Evolutionary conservation across 495 filamentous ascomycete species (phyloP).

Genomic region (Penicillium canescens): DNA sequence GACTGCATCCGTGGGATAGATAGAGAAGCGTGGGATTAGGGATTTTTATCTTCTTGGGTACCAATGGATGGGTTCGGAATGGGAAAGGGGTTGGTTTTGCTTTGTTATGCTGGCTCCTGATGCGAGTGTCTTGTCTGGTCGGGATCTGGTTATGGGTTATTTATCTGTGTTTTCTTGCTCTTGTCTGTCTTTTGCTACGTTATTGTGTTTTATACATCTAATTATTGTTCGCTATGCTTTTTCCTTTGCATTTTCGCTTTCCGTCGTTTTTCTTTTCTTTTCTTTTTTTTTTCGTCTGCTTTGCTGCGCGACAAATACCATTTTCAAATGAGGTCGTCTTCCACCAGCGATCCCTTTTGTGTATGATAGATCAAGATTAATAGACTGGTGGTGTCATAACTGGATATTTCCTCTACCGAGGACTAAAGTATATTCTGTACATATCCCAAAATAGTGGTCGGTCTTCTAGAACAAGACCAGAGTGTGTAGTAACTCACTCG

Average conservation of each 20-base stretch:
- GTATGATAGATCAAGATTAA: constrained; percentile 13
- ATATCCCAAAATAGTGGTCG: not conserved
- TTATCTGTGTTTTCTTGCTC: constrained; percentile 4
- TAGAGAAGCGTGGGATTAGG: constrained; percentile 26
- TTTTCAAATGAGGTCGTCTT: constrained; percentile 9
- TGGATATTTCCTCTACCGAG: not conserved
- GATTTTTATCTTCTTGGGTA: constrained; percentile 23
- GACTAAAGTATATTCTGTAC: not conserved
- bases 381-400: not conserved
- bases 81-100: constrained; percentile 13
- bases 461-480: too few species aligned
- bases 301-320: too few species aligned
- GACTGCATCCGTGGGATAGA: constrained; percentile 25
- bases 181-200: constrained; percentile 2
- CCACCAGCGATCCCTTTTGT: constrained; percentile 6
- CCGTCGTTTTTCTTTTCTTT: too few species aligned
- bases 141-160: constrained; percentile 19
- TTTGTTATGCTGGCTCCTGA: constrained; percentile 13
- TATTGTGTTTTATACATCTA: constrained; percentile 13
- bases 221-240: constrained; percentile 17
- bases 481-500: too few species aligned
- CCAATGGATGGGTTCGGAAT: constrained; percentile 20
- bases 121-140: constrained; percentile 15
- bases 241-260: not conserved
- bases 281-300: too few species aligned